These are phyloP conservation scores for Berberis thunbergii DNA, from an alignment of 164 flowering plant species.

Conservation along the genomic window DNA sequence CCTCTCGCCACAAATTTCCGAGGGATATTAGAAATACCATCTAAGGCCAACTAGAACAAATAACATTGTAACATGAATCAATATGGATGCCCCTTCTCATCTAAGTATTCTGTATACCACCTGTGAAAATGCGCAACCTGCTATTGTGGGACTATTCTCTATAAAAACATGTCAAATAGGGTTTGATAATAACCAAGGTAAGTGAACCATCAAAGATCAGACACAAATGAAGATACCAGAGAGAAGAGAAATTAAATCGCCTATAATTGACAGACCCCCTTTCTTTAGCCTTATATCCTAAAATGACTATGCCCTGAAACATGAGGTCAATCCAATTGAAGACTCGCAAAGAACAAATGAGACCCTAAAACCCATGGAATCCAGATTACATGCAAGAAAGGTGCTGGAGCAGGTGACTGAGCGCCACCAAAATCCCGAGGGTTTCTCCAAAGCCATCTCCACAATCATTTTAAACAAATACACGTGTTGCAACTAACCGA, in stretches of 20 bases:
- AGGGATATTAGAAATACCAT: too few species aligned
- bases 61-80: too few species aligned
- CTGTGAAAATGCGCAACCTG: too few species aligned
- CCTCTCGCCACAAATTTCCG: too few species aligned
- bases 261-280: conserved; percentile 15
- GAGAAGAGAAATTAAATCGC: background rate
- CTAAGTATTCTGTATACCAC: too few species aligned
- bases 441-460: background rate
- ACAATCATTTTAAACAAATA: conserved; percentile 13
- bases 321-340: conserved; percentile 20
- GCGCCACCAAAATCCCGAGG: conserved; percentile 13
- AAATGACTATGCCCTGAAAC: conserved; percentile 15
- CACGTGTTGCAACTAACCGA: conserved; percentile 51
- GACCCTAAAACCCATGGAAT: conserved; percentile 35
- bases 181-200: background rate
- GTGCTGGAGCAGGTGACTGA: conserved; percentile 6
- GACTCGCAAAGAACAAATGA: conserved; percentile 5
- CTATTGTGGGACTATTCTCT: too few species aligned
- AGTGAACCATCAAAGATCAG: background rate
- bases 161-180: background rate
- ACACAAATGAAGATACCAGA: background rate
- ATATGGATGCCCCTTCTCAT: too few species aligned
- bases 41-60: too few species aligned
- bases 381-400: conserved; percentile 4
- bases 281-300: conserved; percentile 12